These are phyloP conservation scores for Teunomyces barrocoloradensis DNA, from an alignment of 805 yeast species.

Conservation along the genomic window DNA sequence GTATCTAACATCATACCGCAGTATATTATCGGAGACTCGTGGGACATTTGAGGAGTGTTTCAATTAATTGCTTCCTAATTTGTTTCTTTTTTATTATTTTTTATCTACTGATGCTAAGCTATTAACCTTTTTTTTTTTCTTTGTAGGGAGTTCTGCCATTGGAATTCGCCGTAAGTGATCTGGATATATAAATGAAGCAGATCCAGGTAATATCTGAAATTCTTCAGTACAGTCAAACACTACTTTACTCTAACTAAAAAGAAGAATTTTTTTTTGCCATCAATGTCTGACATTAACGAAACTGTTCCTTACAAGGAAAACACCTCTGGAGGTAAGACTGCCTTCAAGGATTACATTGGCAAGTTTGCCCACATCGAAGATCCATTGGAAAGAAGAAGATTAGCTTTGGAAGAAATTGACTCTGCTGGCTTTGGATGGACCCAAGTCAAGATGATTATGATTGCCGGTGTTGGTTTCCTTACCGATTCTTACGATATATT, in stretches of 20 bases:
- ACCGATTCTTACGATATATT: conserved; percentile 93
- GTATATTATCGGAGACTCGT: background rate
- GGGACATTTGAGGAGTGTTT: background rate
- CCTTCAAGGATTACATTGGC: conserved; percentile 78
- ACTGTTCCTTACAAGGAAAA: conserved; percentile 18
- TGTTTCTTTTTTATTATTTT: conserved; percentile 2
- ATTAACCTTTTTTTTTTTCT: background rate
- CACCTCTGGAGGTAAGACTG: conserved; percentile 71
- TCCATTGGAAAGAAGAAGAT: conserved; percentile 83
- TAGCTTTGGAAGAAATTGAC: conserved; percentile 81
- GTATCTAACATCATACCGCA: background rate
- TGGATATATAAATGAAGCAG: background rate
- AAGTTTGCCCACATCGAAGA: conserved; percentile 81
- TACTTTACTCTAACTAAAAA: background rate
- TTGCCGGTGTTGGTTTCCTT: conserved; percentile 91
- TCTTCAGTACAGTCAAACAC: background rate
- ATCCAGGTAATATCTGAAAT: background rate
- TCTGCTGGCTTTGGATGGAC: conserved; percentile 79
- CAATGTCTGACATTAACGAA: conserved; percentile 26
- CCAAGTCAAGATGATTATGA: conserved; percentile 75
- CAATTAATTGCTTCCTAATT: conserved; percentile 2
- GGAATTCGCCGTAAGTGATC: background rate
- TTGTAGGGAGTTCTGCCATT: background rate
- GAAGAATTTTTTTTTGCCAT: background rate
- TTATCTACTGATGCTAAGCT: background rate